Evolutionary conservation across 768 basidiomycete species (phyloP), one percentile per base, ranked within the genome.

Genomic region (Psilocybe subaeruginosa): DNA sequence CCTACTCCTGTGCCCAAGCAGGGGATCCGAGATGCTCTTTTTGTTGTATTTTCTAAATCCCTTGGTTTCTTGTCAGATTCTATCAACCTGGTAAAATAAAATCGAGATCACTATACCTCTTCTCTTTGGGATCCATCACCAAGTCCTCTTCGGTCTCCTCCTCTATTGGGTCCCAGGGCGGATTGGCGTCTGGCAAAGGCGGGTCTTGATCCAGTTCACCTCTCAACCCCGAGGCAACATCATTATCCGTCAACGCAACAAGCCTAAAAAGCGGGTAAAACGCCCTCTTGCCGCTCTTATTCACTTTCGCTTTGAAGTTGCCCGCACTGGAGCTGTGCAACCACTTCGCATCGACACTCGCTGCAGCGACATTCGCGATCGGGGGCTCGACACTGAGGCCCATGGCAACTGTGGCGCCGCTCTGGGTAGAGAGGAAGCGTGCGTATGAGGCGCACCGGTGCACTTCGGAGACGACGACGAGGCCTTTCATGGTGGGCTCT

Each of bases 371-470:
- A 5, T 61, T 69, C 8, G 58, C 30, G 3, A 66, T 50, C 1
- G 73, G 64, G 3, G 41, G 41, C 41, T 43, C 41, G 1, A 4
- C 0, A 0, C 9, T 16, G 5, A 43, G 41, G 41, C 41, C 74
- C 11, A 76, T 57, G 6, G 70, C 68, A 19, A 75, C 45, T 11
- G 66, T 67, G 33, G 56, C 61, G 6, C 61, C 60, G 3, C 27
- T 57, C 17, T 66, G 33, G 0, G 68, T 47, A 3, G 69, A 60
- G 17, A 74, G 69, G 46, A 68, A 68, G 1, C 73, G 72, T 2
- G 73, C 73, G 58, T 73, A 76, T 1, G 75, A 73, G 2, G 72
- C 68, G 63, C 72, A 74, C 3, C 61, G 61, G 58, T 76, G 74
- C 6, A 73, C 72, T 51, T 75, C 72, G 19, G 75, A 75, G 8